These are phyloP conservation scores for Microsporum canis DNA, from an alignment of 2,329 filamentous ascomycete species.

Conservation along the genomic window DNA sequence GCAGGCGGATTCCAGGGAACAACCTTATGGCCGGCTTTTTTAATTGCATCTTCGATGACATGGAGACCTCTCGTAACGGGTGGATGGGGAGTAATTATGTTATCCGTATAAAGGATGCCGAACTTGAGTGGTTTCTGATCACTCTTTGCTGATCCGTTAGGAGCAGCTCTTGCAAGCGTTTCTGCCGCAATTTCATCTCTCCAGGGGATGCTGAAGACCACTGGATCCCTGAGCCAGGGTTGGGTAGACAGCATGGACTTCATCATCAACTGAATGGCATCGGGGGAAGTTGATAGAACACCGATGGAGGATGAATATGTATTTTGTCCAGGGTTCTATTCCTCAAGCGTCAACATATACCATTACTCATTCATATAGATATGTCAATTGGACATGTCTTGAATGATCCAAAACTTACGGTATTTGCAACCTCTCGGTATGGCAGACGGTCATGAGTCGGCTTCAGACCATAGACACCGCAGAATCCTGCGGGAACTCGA, in stretches of 20 bases:
- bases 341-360: background rate
- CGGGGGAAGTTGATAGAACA: conserved; percentile 47
- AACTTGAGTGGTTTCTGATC: conserved; percentile 39
- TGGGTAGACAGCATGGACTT: conserved; percentile 45
- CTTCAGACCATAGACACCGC: conserved; percentile 46
- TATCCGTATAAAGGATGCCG: conserved; percentile 45
- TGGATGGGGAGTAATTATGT: conserved; percentile 42
- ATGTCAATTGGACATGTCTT: background rate
- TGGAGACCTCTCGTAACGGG: conserved; percentile 46
- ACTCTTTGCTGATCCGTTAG: conserved; percentile 23
- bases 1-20: conserved; percentile 48
- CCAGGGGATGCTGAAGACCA: conserved; percentile 56
- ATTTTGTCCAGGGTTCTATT: conserved; percentile 42
- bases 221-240: conserved; percentile 57
- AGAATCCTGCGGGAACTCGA: conserved; percentile 50
- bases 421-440: conserved; percentile 50
- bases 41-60: conserved; percentile 40
- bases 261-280: conserved; percentile 45
- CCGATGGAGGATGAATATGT: conserved; percentile 53
- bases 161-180: conserved; percentile 29
- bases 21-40: conserved; percentile 45
- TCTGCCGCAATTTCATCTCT: conserved; percentile 36
- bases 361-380: background rate
- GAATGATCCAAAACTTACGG: conserved; percentile 12
- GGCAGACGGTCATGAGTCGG: conserved; percentile 44